Evolutionary conservation across 2,329 filamentous ascomycete genomes (phyloP), one percentile per base, ranked within the genome.

Genomic region (Aureobasidium sp.): DNA sequence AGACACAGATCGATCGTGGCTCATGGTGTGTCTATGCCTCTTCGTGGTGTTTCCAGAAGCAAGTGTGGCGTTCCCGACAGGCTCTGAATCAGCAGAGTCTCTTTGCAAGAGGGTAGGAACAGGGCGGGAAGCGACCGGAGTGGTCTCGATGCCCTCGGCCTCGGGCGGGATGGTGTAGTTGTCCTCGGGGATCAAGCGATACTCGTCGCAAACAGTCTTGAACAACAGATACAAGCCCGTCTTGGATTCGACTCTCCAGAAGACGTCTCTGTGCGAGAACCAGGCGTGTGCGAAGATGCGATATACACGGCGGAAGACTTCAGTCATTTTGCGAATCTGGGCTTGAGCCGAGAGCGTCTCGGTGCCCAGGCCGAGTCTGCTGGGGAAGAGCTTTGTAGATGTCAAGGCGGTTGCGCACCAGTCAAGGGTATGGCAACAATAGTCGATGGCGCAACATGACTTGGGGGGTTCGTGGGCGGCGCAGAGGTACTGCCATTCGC

Each of bases 401-500:
- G 93, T 96, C 62, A 99, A 87, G 22, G 93, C 89, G 70, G 95
- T 96, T 62, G 91, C 92, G 2, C 94, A 94, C 91, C 93, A 97
- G 77, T 99, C 94, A 47, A 99, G 86, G 0, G 94, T 99, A 74
- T 99, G 94, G 74, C 93, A 97, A 82, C 92, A 97, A 78, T 99
- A 99, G 77, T 99, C 94, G 71, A 99, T 97, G 57, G 94, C 94
- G 75, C 93, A 97, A 79, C 94, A 99, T 70, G 88, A 90, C 78
- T 97, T 97, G 53, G 94, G 94, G 55, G 91, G 89, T 72, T 97
- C 93, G 74, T 99, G 94, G 3, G 97, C 94, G 56, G 94, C 94
- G 78, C 94, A 99, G 52, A 99, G 85, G 71, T 97, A 99, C 77
- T 99, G 94, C 94, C 94, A 99, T 79, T 99, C 93, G 34, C 90